A percentile compares a stretch with the other conserved stretches of the same genome.
These are phyloP conservation scores for Coemansia sp. DNA, from an alignment of 192 early-diverging fungal genomes.

Conservation along the genomic window DNA sequence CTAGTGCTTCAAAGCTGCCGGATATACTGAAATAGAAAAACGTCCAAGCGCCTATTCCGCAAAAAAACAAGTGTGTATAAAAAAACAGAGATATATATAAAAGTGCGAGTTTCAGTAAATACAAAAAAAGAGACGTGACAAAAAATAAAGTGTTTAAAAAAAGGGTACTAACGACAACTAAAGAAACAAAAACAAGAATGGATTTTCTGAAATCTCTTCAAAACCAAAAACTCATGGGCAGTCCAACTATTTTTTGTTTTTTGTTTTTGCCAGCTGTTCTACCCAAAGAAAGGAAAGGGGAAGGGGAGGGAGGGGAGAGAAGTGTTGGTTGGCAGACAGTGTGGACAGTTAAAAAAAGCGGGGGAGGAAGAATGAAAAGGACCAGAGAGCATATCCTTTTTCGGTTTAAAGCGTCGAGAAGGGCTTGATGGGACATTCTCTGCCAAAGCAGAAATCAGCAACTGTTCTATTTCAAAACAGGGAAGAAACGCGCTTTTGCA, in stretches of 20 bases:
- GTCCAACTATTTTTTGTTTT: background rate
- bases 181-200: background rate
- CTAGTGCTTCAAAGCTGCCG: background rate
- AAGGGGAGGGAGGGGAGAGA: background rate
- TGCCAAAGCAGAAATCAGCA: background rate
- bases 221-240: slow-evolving; percentile 5
- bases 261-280: background rate
- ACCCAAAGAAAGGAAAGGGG: background rate
- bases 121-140: slow-evolving; percentile 3
- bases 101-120: background rate
- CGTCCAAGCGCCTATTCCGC: background rate
- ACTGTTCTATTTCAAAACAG: background rate
- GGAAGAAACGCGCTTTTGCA: background rate
- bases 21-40: background rate
- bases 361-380: background rate
- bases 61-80: slow-evolving; percentile 2
- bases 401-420: background rate
- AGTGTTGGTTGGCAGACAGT: background rate
- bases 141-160: background rate
- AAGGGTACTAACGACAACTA: slow-evolving; percentile 3
- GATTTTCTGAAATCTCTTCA: background rate
- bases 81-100: background rate
- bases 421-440: background rate
- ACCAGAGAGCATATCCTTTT: background rate
- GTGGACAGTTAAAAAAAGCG: background rate